phyloP scores from a whole-genome alignment of 441 rosid genomes.

The Isatis lusitanica region DNA sequence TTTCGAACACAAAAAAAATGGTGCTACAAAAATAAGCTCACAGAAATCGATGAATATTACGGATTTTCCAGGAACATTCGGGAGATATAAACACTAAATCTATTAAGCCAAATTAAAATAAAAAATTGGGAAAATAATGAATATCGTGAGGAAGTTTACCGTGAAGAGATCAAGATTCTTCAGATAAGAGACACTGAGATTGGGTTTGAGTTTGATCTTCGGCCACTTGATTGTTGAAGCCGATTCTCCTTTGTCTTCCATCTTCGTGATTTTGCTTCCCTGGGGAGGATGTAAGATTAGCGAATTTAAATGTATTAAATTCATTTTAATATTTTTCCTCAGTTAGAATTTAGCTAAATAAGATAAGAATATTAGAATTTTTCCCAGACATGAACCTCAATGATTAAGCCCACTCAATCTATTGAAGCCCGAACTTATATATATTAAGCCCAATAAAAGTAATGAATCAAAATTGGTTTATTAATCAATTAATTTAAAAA shows the following conservation, averaged over 20 bases:
- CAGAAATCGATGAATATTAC: too few species aligned
- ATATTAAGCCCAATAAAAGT: background rate
- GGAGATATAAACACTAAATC: too few species aligned
- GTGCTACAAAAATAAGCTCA: too few species aligned
- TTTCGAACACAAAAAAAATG: too few species aligned
- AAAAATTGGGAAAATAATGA: too few species aligned
- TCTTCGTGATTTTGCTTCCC: slow-evolving; percentile 50
- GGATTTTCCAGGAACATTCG: too few species aligned
- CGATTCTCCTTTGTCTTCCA: slow-evolving; percentile 46
- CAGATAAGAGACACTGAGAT: slow-evolving; percentile 58
- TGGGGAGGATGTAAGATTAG: background rate
- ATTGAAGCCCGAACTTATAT: background rate
- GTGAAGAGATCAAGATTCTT: slow-evolving; percentile 86
- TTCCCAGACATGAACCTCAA: background rate
- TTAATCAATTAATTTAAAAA: too few species aligned
- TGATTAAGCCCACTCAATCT: background rate
- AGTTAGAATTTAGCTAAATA: too few species aligned
- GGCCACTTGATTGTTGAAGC: slow-evolving; percentile 64
- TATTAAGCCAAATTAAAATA: too few species aligned
- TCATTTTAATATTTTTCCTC: background rate
- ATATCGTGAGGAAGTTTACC: slow-evolving; percentile 39
- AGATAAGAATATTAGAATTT: too few species aligned
- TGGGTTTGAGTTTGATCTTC: slow-evolving; percentile 57
- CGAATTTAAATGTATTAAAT: slow-evolving; percentile 3
- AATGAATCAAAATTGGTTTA: too few species aligned